Percentiles rank a stretch among this genome's conserved stretches.
These are phyloP conservation scores for Chaetomium sp. DNA, from an alignment of 2,329 filamentous ascomycete genomes.

Conservation along the genomic window DNA sequence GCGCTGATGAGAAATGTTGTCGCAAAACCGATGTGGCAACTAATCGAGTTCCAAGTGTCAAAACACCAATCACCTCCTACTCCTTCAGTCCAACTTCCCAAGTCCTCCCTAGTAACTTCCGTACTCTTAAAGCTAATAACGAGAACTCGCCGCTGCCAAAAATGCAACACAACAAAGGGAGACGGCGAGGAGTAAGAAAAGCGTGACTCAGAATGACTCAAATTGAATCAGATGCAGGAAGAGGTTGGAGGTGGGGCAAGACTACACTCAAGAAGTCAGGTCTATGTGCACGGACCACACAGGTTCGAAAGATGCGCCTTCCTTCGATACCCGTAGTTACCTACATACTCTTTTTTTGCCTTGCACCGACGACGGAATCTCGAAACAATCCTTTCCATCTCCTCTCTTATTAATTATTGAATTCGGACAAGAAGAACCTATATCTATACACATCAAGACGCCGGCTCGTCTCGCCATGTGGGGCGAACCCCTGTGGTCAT, in stretches of 20 bases:
- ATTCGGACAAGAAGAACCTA: too few species aligned
- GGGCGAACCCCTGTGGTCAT: not conserved
- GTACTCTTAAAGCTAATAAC: not conserved
- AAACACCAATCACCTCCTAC: not conserved
- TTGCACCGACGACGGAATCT: not conserved
- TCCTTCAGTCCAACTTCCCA: not conserved
- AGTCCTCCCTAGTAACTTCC: not conserved
- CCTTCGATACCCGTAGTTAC: too few species aligned
- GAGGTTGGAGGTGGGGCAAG: slow-evolving; percentile 7
- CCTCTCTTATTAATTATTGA: too few species aligned
- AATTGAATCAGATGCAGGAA: not conserved
- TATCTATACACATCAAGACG: too few species aligned
- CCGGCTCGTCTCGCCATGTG: too few species aligned
- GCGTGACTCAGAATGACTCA: not conserved
- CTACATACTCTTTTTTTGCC: not conserved
- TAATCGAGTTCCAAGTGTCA: not conserved
- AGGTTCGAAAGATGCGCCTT: not conserved
- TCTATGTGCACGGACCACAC: not conserved
- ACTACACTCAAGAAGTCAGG: not conserved
- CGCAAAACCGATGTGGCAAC: not conserved
- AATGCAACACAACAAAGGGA: not conserved
- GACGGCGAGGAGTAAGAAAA: slow-evolving; percentile 1
- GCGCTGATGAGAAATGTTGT: not conserved
- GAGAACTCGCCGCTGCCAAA: not conserved
- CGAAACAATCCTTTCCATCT: not conserved